A percentile compares a stretch with the other conserved stretches of the same genome.
Evolutionary conservation across 1,284 basidiomycete genomes (phyloP).

Genomic region (Hemileia vastatrix): DNA sequence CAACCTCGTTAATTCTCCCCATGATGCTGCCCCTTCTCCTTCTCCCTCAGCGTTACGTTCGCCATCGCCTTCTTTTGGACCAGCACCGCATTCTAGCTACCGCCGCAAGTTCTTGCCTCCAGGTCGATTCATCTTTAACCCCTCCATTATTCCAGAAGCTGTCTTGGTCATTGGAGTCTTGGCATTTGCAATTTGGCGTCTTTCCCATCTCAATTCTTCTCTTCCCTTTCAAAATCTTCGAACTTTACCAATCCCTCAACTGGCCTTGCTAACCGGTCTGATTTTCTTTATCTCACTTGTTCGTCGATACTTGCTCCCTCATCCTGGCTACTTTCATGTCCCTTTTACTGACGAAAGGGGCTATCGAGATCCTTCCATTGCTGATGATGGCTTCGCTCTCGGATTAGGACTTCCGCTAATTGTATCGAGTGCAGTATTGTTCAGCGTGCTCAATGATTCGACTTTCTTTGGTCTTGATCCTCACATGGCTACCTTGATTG

Average conservation of each 20-base stretch:
- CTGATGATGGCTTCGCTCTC: constrained; percentile 36
- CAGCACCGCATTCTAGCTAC: too few relatives aligned
- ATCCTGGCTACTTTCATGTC: constrained; percentile 28
- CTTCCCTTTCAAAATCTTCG: neutral
- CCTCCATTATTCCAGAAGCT: too few relatives aligned
- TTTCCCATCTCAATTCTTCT: constrained; percentile 4
- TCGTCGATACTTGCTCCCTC: neutral
- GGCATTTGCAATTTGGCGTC: too few relatives aligned
- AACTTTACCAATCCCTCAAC: too few relatives aligned
- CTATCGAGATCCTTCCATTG: constrained; percentile 29
- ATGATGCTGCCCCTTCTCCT: too few relatives aligned
- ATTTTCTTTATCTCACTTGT: neutral
- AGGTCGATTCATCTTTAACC: too few relatives aligned
- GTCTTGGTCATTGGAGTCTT: too few relatives aligned
- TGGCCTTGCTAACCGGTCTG: neutral
- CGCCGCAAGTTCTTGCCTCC: too few relatives aligned
- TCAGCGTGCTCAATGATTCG: constrained; percentile 28
- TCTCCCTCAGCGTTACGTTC: too few relatives aligned
- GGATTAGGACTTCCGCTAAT: constrained; percentile 35
- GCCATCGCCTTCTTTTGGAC: too few relatives aligned
- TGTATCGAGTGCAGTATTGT: constrained; percentile 30
- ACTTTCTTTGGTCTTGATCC: neutral
- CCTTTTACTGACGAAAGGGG: constrained; percentile 41
- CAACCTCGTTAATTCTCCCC: too few relatives aligned
- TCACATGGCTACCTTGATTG: constrained; percentile 23